Base-by-base conservation (phyloP, 2,329 filamentous ascomycete genomes). In the Aspergillus thermomutatus region DNA sequence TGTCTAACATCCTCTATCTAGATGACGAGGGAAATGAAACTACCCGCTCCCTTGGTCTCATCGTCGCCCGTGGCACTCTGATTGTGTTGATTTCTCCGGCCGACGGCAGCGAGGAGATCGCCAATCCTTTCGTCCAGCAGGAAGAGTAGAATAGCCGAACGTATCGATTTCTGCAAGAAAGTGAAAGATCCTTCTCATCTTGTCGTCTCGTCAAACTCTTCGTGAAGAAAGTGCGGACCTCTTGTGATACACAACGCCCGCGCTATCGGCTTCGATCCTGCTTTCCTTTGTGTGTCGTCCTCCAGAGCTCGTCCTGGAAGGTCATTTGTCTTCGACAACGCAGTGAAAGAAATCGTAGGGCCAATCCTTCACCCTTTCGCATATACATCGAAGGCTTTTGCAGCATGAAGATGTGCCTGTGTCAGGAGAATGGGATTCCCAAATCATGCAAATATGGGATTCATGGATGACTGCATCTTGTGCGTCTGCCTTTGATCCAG, bases 61-160 rank as follows among this genome's bases (percentile, higher is more conserved):
- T 96, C 21, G 94, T 96, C 52, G 93, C 91, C 43, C 87, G 94
- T 63, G 94, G 94, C 59, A 97, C 94, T 7, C 81, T 99, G 49
- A 86, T 99, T 54, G 93, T 97, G 41, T 84, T 96, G 60, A 91
- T 99, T 71, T 94, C 91, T 60, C 94, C 94, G 3, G 83, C 94
- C 52, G 92, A 97, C 70, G 94, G 94, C 55, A 97, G 91, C 77
- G 92, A 97, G 77, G 88, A 93, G 76, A 99, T 99, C 68, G 85
- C 89, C 67, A 99, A 99, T 74, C 94, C 94, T 0, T 99, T 97
- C 70, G 80, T 89, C 53, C 86, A 91, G 69, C 80, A 83, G 25
- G 88, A 91, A 49, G 88, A 91, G 64, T 85, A 75, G 74, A 47
- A 21, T 37, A 17, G 5, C 14, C 14, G 31, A 17, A 17, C 14